Conservation (phyloP, 2,329 filamentous ascomycete genomes). For the Raffaelea arxii region DNA sequence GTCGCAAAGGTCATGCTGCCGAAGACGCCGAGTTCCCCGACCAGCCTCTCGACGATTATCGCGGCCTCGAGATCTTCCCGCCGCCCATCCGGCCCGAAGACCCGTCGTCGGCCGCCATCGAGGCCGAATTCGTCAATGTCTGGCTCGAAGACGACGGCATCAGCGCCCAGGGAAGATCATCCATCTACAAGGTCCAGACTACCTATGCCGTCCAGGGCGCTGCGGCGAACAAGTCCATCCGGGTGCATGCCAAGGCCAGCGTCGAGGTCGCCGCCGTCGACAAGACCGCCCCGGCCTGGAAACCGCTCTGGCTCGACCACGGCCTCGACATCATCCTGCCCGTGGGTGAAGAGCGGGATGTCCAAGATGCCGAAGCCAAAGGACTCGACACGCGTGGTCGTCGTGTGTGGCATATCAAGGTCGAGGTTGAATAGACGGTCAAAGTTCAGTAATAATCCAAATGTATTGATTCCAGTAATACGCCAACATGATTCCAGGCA, state of each 20-base stretch:
- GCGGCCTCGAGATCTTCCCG: conserved; percentile 25
- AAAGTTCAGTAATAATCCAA: not conserved
- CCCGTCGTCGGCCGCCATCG: not conserved
- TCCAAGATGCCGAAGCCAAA: conserved; percentile 11
- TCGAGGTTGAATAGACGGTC: too few species aligned
- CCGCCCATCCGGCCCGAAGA: conserved; percentile 13
- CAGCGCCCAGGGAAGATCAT: conserved; percentile 16
- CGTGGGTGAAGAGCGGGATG: conserved; percentile 20
- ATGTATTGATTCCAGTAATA: not conserved
- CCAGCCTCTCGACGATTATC: conserved; percentile 21
- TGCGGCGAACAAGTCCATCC: conserved; percentile 9
- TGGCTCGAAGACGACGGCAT: conserved; percentile 24
- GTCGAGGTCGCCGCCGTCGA: conserved; percentile 1
- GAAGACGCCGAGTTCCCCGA: conserved; percentile 20
- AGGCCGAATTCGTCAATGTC: conserved; percentile 12
- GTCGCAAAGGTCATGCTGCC: conserved; percentile 8
- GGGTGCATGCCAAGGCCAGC: conserved; percentile 10
- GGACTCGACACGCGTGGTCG: conserved; percentile 11
- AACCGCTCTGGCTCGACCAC: conserved; percentile 19
- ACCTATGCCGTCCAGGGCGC: conserved; percentile 12
- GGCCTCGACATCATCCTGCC: conserved; percentile 19
- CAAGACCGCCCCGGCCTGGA: conserved; percentile 14
- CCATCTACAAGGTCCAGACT: conserved; percentile 14
- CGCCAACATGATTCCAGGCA: not conserved
- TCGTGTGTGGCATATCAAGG: conserved; percentile 9